Conservation (phyloP, 2,329 filamentous ascomycete species). For the Cryoendolithus antarcticus region DNA sequence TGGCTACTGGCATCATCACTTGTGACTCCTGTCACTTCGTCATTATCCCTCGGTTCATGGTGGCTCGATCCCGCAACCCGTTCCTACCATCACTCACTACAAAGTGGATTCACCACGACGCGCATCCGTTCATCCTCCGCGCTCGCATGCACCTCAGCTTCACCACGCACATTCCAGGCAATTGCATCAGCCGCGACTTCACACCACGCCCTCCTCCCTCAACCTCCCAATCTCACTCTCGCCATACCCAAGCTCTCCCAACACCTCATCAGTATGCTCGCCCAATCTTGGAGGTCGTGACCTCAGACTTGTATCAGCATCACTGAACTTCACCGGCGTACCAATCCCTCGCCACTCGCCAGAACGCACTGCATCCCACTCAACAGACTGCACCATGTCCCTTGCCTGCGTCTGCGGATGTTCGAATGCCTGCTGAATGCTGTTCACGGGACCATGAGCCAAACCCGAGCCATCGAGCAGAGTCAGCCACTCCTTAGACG, state of each 20-base stretch:
- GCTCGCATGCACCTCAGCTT: background rate
- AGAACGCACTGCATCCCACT: conserved; percentile 12
- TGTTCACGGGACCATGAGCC: conserved; percentile 36
- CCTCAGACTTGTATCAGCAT: conserved; percentile 13
- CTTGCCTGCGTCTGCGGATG: conserved; percentile 33
- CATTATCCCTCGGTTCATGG: too few species aligned
- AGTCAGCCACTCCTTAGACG: conserved; percentile 29
- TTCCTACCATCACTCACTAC: too few species aligned
- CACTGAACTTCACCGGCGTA: conserved; percentile 17
- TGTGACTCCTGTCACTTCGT: too few species aligned
- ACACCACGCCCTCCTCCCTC: conserved; percentile 8
- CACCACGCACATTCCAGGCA: too few species aligned
- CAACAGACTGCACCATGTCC: conserved; percentile 8
- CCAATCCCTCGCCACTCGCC: conserved; percentile 17
- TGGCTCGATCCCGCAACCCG: too few species aligned
- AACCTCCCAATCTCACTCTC: conserved; percentile 8
- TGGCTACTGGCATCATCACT: too few species aligned
- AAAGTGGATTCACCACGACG: too few species aligned
- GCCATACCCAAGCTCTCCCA: conserved; percentile 9
- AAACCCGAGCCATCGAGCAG: conserved; percentile 32
- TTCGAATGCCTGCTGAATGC: conserved; percentile 30
- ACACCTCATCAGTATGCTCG: conserved; percentile 17
- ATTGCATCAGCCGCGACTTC: background rate
- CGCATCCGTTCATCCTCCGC: too few species aligned
- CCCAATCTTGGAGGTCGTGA: conserved; percentile 15